phyloP scores from a whole-genome alignment of 257 asterid genomes.

The Scutellaria minor region DNA sequence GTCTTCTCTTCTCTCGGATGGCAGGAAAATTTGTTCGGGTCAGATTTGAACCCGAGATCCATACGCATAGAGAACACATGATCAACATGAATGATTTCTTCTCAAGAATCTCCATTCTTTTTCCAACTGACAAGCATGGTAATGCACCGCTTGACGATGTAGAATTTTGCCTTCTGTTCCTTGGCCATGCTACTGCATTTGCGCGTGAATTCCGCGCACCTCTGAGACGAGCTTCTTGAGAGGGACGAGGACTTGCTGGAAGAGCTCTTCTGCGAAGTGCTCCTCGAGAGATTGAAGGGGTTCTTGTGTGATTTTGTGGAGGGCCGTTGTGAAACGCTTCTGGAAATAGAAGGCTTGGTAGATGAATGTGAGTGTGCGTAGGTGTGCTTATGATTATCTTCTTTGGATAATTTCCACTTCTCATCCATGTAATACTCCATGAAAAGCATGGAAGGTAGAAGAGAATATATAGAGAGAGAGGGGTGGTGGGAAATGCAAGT shows the following conservation, averaged over 20 bases:
- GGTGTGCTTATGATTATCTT: conserved; percentile 44
- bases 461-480: conserved; percentile 54
- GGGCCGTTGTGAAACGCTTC: conserved; percentile 58
- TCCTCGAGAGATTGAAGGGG: conserved; percentile 52
- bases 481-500: conserved; percentile 36
- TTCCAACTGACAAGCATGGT: conserved; percentile 80
- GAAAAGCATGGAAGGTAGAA: conserved; percentile 29
- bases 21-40: conserved; percentile 47
- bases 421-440: conserved; percentile 86
- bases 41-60: conserved; percentile 40
- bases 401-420: conserved; percentile 62
- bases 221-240: conserved; percentile 58
- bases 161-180: conserved; percentile 82
- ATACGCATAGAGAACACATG: conserved; percentile 36
- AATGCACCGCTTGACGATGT: conserved; percentile 83
- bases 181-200: conserved; percentile 78
- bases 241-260: conserved; percentile 51
- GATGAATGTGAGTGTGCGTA: conserved; percentile 26
- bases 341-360: conserved; percentile 45
- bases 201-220: conserved; percentile 56
- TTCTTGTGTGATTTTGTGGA: conserved; percentile 50
- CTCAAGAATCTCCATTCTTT: conserved; percentile 73
- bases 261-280: conserved; percentile 56
- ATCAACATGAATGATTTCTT: conserved; percentile 15
- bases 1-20: conserved; percentile 47